These are phyloP conservation scores for Arbutus unedo DNA, from an alignment of 148 eudicot genomes.

Conservation along the genomic window DNA sequence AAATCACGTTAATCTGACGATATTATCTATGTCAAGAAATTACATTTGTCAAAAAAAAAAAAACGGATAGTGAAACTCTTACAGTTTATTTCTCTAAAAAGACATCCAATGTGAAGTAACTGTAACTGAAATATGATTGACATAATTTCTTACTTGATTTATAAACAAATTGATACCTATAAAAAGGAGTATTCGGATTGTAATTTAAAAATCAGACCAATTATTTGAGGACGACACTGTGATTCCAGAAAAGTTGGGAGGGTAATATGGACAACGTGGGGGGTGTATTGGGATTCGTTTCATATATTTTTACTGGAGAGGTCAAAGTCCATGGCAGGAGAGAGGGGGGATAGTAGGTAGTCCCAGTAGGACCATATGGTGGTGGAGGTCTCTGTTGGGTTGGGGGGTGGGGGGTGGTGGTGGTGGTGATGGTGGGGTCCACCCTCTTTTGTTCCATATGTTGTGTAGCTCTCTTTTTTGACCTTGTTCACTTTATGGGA, in stretches of 20 bases:
- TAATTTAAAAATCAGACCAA: no score
- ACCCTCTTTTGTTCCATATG: not conserved
- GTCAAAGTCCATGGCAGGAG: not conserved
- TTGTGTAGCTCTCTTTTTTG: not conserved
- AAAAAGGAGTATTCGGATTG: no score
- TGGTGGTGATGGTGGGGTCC: not conserved
- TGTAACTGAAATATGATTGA: no score
- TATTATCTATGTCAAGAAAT: no score
- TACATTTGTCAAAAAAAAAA: no score
- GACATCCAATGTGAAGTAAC: no score
- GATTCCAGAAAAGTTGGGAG: not conserved
- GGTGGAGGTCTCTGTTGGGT: not conserved
- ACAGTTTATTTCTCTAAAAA: no score
- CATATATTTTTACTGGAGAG: not conserved
- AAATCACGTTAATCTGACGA: no score
- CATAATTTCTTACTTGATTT: no score
- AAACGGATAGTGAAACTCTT: no score
- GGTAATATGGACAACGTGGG: not conserved
- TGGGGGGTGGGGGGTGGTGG: no score
- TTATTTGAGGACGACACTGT: not conserved
- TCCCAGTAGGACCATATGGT: not conserved
- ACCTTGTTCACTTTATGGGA: not conserved
- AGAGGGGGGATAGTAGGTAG: not conserved
- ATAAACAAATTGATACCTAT: no score
- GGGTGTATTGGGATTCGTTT: not conserved